These are phyloP conservation scores for Selenicereus undatus DNA, from an alignment of 148 eudicot genomes.

Conservation along the genomic window DNA sequence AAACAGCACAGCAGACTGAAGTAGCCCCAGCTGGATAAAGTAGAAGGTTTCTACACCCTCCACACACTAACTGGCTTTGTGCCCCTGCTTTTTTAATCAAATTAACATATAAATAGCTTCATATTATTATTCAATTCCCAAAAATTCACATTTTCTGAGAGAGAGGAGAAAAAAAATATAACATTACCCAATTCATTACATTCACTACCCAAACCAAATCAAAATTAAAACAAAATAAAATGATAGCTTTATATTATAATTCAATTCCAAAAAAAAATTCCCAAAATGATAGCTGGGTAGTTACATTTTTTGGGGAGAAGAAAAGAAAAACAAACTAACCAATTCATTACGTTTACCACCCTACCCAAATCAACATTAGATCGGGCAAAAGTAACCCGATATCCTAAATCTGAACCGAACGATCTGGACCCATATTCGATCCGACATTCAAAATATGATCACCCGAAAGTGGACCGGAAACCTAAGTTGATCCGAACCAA, in stretches of 20 bases:
- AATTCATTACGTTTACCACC: neutral
- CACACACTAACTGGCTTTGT: slow-evolving; percentile 78
- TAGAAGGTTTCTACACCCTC: slow-evolving; percentile 74
- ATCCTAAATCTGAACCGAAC: too few species aligned
- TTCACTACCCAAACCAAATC: neutral
- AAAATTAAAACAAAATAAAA: neutral
- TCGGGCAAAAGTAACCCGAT: too few species aligned
- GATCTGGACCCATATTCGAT: too few species aligned
- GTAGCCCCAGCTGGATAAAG: slow-evolving; percentile 85
- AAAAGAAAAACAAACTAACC: neutral
- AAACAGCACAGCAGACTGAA: slow-evolving; percentile 83
- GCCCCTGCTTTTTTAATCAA: slow-evolving; percentile 36
- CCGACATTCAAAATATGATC: too few species aligned
- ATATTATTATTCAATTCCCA: neutral
- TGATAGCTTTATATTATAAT: too few species aligned
- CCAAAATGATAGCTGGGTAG: too few species aligned
- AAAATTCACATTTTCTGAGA: neutral
- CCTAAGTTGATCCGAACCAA: too few species aligned
- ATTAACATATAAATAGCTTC: neutral
- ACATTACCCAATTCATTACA: neutral
- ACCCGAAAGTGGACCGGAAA: too few species aligned
- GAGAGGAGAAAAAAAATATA: neutral
- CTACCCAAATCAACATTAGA: neutral
- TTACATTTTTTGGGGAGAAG: too few species aligned
- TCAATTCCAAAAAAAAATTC: too few species aligned